phyloP scores from a whole-genome alignment of 345 rosid genomes.

The Reutealis trisperma region DNA sequence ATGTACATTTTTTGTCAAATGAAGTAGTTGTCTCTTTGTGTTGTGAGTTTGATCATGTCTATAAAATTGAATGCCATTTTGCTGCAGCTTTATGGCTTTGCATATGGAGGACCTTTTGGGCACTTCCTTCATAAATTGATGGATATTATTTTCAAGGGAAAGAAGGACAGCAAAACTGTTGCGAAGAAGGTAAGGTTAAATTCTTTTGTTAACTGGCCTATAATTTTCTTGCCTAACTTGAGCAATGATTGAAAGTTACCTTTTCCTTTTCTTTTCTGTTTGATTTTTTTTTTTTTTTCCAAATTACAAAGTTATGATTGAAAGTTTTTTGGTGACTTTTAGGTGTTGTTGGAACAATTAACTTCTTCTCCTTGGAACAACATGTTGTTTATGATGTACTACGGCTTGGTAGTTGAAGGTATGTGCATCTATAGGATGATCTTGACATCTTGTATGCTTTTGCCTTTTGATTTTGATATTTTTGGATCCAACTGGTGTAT shows the following conservation, averaged over 20 bases:
- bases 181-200: constrained; percentile 66
- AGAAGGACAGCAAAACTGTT: constrained; percentile 66
- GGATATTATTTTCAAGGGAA: constrained; percentile 74
- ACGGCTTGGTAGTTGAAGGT: constrained; percentile 92
- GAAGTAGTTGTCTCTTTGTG: neutral
- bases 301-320: neutral
- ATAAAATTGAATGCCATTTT: neutral
- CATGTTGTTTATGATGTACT: constrained; percentile 79
- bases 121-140: constrained; percentile 84
- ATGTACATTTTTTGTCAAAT: neutral
- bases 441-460: neutral
- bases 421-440: constrained; percentile 14
- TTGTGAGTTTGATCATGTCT: neutral
- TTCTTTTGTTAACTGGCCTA: neutral
- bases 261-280: neutral
- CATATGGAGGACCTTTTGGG: constrained; percentile 88
- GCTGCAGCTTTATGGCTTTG: constrained; percentile 80
- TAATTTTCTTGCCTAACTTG: neutral
- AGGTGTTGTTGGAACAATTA: constrained; percentile 89
- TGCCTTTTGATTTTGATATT: neutral
- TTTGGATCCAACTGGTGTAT: no score
- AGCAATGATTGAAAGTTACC: no score
- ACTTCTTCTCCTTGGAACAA: constrained; percentile 91
- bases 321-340: constrained; percentile 1
- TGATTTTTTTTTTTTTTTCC: neutral